phyloP scores from a whole-genome alignment of 2,329 filamentous ascomycete species.

The Pyricularia sp. region DNA sequence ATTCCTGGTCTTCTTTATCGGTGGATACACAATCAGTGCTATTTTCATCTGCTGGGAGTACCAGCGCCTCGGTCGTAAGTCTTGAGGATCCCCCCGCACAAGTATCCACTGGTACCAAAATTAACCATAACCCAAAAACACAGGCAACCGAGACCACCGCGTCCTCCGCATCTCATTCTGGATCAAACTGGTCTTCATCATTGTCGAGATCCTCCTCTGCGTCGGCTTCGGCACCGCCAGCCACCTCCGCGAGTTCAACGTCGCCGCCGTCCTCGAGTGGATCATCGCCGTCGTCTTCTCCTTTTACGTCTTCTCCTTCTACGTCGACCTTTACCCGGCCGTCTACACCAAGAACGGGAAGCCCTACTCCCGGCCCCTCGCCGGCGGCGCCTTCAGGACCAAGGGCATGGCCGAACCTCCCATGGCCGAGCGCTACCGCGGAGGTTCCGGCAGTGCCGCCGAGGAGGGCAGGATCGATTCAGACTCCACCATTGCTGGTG shows the following conservation, averaged over 20 bases:
- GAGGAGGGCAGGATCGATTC: not conserved
- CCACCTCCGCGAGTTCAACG: conserved; percentile 38
- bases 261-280: conserved; percentile 69
- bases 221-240: conserved; percentile 56
- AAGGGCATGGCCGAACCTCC: conserved; percentile 2
- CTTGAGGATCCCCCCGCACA: not conserved
- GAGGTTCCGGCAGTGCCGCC: not conserved
- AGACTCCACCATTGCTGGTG: conserved; percentile 3
- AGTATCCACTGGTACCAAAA: not conserved
- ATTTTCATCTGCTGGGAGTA: conserved; percentile 87
- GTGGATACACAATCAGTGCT: conserved; percentile 71
- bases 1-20: conserved; percentile 75
- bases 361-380: conserved; percentile 1
- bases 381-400: conserved; percentile 1
- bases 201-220: conserved; percentile 62
- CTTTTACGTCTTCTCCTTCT: conserved; percentile 77
- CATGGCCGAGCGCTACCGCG: not conserved
- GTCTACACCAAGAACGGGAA: conserved; percentile 40
- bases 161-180: conserved; percentile 71
- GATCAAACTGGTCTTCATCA: conserved; percentile 74
- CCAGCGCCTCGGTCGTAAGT: conserved; percentile 61
- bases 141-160: conserved; percentile 59
- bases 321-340: conserved; percentile 75
- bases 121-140: not conserved
- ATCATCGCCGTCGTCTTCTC: conserved; percentile 72